Base-by-base conservation (phyloP, 192 early-diverging fungal species). In the Spinellus fusiger region DNA sequence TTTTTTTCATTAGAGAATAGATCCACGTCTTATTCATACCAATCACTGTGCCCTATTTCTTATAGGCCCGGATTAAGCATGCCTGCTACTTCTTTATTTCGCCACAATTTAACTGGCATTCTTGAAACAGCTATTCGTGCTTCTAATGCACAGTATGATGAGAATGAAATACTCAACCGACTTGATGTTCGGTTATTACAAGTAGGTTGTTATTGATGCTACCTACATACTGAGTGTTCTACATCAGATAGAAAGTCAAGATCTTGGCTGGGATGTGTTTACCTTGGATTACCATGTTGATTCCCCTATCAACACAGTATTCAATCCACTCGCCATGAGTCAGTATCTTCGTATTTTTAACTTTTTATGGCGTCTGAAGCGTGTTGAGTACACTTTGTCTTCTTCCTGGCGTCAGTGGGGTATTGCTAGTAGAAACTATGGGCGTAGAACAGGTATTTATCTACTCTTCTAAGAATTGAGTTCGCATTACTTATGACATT, bases 181-280 rank as follows among this genome's bases (percentile, higher is more conserved):
- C 80, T 95, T 22, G 93, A 95, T 77, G 89, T 92, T 40, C 70
- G 89, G 4, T 51, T 93, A 18, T 59, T 90, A 9, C 1, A 25
- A 33, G 18, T 53, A 37, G 13, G 15, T 49, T 12, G 40, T 37
- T 5, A 28, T 46, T 13, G 6, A n/a, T 5, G 28, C 16, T 20
- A 54, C 5, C 49, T 73, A 31, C 59, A n/a, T n/a, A n/a, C n/a
- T n/a, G n/a, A n/a, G n/a, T n/a, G n/a, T n/a, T n/a, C n/a, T n/a
- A n/a, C n/a, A 47, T 22, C 35, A 82, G 73, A 60, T 73, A 35
- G 81, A 82, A 18, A 57, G 76, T 0, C 83, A 82, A 20, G 88
- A 92, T 54, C 73, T 73, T 48, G 91, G 92, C 0, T 99, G 95
- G 96, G 93, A 98, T 62, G 85, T 94, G 0, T 95, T 99, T 68